Evolutionary conservation across 2,329 filamentous ascomycete species (phyloP).

Genomic region (Oidium heveae): DNA sequence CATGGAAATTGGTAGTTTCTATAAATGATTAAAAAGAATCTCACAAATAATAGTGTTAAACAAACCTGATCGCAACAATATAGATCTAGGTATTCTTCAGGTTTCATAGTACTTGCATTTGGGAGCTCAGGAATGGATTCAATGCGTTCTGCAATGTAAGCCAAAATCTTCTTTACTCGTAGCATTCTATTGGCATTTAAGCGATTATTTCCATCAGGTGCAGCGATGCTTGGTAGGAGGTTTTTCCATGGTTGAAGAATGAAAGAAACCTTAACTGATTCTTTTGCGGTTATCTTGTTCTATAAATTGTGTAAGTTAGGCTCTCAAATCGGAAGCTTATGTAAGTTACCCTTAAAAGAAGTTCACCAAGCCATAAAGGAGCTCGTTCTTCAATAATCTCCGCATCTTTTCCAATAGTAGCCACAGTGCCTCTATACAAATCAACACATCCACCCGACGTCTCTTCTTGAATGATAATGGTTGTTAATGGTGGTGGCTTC

Average conservation of each 20-base stretch:
- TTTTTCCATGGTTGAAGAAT: slow-evolving; percentile 63
- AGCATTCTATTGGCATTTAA: slow-evolving; percentile 95
- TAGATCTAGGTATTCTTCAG: slow-evolving; percentile 83
- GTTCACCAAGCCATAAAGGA: slow-evolving; percentile 78
- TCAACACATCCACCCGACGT: slow-evolving; percentile 49
- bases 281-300: slow-evolving; percentile 64
- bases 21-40: slow-evolving; percentile 3
- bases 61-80: slow-evolving; percentile 81
- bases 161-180: slow-evolving; percentile 76
- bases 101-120: slow-evolving; percentile 35
- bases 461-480: slow-evolving; percentile 45
- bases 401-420: slow-evolving; percentile 47
- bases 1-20: slow-evolving; percentile 49
- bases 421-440: slow-evolving; percentile 74
- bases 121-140: slow-evolving; percentile 39
- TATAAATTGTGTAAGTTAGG: slow-evolving; percentile 15
- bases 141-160: slow-evolving; percentile 79
- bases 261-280: slow-evolving; percentile 92
- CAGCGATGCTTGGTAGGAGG: slow-evolving; percentile 46
- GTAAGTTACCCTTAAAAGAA: slow-evolving; percentile 38
- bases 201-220: slow-evolving; percentile 57
- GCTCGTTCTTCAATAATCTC: slow-evolving; percentile 67
- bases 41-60: not conserved
- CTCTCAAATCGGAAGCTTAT: not conserved
- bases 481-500: slow-evolving; percentile 41